These are phyloP conservation scores for Astrothelium macrocarpum DNA, from an alignment of 495 filamentous ascomycete species.

Conservation along the genomic window DNA sequence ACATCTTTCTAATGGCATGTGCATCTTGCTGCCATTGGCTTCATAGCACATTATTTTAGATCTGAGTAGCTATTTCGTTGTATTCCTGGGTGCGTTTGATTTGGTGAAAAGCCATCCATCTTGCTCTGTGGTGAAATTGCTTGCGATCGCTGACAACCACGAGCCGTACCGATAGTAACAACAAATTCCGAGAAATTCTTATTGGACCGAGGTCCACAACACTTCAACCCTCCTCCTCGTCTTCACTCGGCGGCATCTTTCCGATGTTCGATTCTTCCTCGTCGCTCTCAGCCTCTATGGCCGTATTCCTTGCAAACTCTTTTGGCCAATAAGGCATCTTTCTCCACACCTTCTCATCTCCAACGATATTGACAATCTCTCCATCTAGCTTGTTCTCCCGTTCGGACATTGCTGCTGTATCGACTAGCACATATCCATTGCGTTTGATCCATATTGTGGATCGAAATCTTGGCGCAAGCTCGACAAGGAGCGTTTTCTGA, in stretches of 20 bases:
- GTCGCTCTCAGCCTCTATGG: not conserved
- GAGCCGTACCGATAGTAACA: no score
- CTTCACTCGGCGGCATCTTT: not conserved
- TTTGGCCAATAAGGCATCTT: constrained; percentile 87
- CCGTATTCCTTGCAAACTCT: constrained; percentile 56
- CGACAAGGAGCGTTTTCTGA: constrained; percentile 54
- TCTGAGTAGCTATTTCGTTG: no score
- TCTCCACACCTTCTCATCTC: constrained; percentile 85
- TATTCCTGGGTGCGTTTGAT: no score
- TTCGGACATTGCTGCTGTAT: constrained; percentile 55
- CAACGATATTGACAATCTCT: constrained; percentile 86
- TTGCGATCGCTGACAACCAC: no score
- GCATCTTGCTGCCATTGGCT: no score
- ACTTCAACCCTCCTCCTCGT: not conserved
- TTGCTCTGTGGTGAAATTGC: no score
- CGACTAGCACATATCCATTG: constrained; percentile 76
- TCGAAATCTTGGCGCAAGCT: constrained; percentile 72
- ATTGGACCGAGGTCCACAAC: no score
- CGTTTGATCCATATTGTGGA: constrained; percentile 85
- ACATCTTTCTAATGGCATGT: not conserved
- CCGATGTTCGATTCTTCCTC: not conserved
- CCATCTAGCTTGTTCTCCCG: constrained; percentile 71
- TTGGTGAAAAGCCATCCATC: no score
- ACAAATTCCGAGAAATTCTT: no score
- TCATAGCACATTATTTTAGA: no score